A percentile compares a stretch with the other conserved stretches of the same genome.
phyloP scores from a whole-genome alignment of 768 basidiomycete genomes.

The Tulasnella sp. region DNA sequence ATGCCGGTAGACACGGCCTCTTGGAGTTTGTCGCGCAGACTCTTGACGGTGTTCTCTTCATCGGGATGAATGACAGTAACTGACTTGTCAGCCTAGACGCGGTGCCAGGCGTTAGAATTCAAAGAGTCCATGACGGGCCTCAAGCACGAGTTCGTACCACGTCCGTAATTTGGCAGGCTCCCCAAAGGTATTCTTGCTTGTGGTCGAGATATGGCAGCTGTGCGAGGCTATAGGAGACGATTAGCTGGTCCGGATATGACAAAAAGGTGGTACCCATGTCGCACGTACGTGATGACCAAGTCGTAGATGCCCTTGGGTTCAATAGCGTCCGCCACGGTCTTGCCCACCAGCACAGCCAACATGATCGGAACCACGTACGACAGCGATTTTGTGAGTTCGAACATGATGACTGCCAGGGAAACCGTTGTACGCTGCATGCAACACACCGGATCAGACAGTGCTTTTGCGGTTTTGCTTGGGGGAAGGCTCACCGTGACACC shows the following conservation, averaged over 20 bases:
- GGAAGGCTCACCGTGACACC: slow-evolving; percentile 78
- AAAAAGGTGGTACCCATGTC: neutral
- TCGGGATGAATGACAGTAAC: slow-evolving; percentile 68
- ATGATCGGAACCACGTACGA: slow-evolving; percentile 89
- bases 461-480: neutral
- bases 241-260: neutral
- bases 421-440: slow-evolving; percentile 67
- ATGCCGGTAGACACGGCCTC: slow-evolving; percentile 49
- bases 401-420: slow-evolving; percentile 91
- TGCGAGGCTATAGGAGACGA: slow-evolving; percentile 42
- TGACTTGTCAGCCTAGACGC: slow-evolving; percentile 51
- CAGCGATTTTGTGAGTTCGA: slow-evolving; percentile 87
- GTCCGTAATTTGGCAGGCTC: slow-evolving; percentile 61
- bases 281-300: slow-evolving; percentile 72
- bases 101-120: slow-evolving; percentile 17
- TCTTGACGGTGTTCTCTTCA: slow-evolving; percentile 64
- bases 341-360: slow-evolving; percentile 76
- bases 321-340: slow-evolving; percentile 79
- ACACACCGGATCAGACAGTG: neutral
- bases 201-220: slow-evolving; percentile 89
- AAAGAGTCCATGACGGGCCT: slow-evolving; percentile 8
- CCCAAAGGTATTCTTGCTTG: slow-evolving; percentile 88
- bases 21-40: slow-evolving; percentile 62
- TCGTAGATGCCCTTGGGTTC: slow-evolving; percentile 97
- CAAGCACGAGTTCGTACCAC: slow-evolving; percentile 45